phyloP scores from a whole-genome alignment of 306 rosid genomes.

The Fagus crenata region DNA sequence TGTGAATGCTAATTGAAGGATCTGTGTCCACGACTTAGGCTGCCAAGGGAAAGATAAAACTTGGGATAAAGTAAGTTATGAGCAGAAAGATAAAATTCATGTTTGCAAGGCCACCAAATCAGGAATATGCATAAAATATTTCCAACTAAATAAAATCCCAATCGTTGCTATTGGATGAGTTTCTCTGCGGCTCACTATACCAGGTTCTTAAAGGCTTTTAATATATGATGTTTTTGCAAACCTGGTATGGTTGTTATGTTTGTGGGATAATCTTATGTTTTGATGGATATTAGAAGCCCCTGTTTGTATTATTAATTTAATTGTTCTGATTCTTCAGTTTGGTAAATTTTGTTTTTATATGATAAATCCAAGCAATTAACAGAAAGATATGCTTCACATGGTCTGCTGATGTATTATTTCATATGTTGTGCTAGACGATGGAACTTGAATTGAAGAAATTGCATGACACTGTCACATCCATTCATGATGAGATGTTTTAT shows the following conservation, averaged over 20 bases:
- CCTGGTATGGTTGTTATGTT: too few species aligned
- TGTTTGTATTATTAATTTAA: background rate
- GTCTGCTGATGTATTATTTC: constrained; percentile 17
- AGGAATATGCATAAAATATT: background rate
- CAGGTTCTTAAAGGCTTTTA: background rate
- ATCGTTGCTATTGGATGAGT: background rate
- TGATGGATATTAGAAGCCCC: too few species aligned
- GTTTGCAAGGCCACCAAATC: too few species aligned
- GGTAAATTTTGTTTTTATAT: background rate
- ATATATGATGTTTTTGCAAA: background rate
- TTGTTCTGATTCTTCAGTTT: background rate
- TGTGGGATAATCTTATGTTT: too few species aligned
- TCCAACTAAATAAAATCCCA: background rate
- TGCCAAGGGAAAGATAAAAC: too few species aligned
- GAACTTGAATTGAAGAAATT: constrained; percentile 81
- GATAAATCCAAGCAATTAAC: background rate
- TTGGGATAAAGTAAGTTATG: too few species aligned
- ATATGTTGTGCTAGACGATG: constrained; percentile 57
- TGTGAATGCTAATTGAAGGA: too few species aligned
- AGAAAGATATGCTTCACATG: constrained; percentile 11
- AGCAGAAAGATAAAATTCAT: too few species aligned
- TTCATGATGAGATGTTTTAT: constrained; percentile 95
- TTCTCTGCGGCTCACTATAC: background rate
- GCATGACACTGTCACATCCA: constrained; percentile 60
- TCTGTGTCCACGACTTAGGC: too few species aligned